Evolutionary conservation across 139 green algal genomes (phyloP), one percentile per base, ranked within the genome.

Genomic region (Tetradesmus lagerheimii): DNA sequence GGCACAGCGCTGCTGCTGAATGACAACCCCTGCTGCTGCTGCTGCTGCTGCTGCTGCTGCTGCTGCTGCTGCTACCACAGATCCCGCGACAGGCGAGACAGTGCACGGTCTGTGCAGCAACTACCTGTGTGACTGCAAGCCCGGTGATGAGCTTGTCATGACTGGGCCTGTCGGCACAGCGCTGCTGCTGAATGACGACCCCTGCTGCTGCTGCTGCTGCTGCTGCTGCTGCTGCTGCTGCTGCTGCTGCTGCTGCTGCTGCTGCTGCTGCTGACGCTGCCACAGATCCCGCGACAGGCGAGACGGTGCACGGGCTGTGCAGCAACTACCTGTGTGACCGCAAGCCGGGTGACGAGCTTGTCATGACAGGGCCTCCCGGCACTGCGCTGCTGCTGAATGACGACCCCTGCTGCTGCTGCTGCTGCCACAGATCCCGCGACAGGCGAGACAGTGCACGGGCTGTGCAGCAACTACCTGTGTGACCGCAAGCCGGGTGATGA

Each of bases 361-460:
- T 77, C 0, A 87, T 87, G 82, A 87, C 53, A 16, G 82, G 82
- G 2, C 82, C 82, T 39, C 14, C 34, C 5, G 82, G 82, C 31
- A 87, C 57, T 35, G 83, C 37, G 34, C 53, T 88, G 83, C 83
- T 88, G 83, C 83, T 88, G 83, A n/a, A 38, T 57, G 82, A 87
- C 53, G n/a, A 87, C 47, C 82, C 50, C 35, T 78, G 50, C n/a
- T 50, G 8, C 8, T 50, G 43, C 4, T 50, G 43, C 43, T 50
- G 43, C 43, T 50, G 43, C 43, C 43, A 50, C 43, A 50, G 43
- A 50, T 50, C 43, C 43, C 43, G 43, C 43, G 8, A 50, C 43
- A 50, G 43, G 43, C 43, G 8, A 50, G 8, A 50, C 43, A 50
- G 43, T 50, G 43, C 43, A 50, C 8, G 43, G 43, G 43, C 43